phyloP scores from a whole-genome alignment of 805 yeast genomes.

The Nakazawaea wyomingensis region DNA sequence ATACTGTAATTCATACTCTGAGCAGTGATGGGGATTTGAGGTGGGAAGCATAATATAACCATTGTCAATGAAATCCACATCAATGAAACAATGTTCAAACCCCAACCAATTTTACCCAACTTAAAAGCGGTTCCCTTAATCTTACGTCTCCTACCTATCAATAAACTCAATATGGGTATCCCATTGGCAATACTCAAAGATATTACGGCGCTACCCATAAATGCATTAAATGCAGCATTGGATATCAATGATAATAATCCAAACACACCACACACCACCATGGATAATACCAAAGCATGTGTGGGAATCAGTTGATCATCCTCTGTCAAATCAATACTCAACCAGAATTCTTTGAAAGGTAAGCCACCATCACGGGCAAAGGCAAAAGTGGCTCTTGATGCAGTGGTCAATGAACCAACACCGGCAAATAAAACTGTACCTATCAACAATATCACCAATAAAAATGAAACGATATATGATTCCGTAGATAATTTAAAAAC shows the following conservation, averaged over 20 bases:
- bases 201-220: conserved; percentile 77
- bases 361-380: conserved; percentile 81
- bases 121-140: conserved; percentile 67
- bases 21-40: conserved; percentile 49
- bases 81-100: conserved; percentile 53
- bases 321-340: conserved; percentile 49
- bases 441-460: conserved; percentile 57
- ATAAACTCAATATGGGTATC: conserved; percentile 62
- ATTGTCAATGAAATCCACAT: conserved; percentile 56
- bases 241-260: conserved; percentile 67
- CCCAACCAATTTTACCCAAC: conserved; percentile 57
- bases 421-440: conserved; percentile 75
- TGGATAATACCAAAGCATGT: conserved; percentile 62
- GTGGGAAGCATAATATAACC: conserved; percentile 65
- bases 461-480: conserved; percentile 62
- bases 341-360: conserved; percentile 62
- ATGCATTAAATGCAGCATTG: conserved; percentile 73
- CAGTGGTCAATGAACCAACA: conserved; percentile 74
- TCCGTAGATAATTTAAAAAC: conserved; percentile 69
- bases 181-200: conserved; percentile 72
- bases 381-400: conserved; percentile 76
- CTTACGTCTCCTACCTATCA: conserved; percentile 54
- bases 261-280: conserved; percentile 52
- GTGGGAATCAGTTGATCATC: conserved; percentile 60
- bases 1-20: conserved; percentile 60